Evolutionary conservation across 495 filamentous ascomycete genomes (phyloP), one percentile per base, ranked within the genome.

Genomic region (Neurospora pannonica): DNA sequence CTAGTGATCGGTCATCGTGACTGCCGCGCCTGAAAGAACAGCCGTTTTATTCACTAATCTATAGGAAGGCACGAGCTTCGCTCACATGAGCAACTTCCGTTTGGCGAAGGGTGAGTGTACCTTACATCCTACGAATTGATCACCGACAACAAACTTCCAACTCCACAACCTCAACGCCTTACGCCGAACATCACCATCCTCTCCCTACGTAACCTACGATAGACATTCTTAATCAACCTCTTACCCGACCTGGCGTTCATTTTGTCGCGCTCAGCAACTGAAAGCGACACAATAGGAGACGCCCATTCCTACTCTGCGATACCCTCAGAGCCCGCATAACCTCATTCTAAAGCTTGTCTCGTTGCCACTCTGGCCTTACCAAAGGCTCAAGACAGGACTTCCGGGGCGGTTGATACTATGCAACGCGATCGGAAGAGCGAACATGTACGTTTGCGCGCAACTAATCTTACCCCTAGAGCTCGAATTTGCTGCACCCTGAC

Each of bases 351-450:
- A 67, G 6, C 21, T 36, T 19, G 28, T 36, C 28, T 36, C 54
- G 15, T 67, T 34, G 2, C 28, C 54, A 6, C 21, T 67, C 28
- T 19, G 24, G 15, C 28, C 28, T 19, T 31, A 31, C 34, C 15
- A 67, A 19, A 67, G 54, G 54, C 54, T 17, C 54, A 34, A 34
- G 54, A 67, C 54, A 19, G 7, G 54, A 31, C 31, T 34, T 67
- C 7, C 28, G 54, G 13, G 6, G 5, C 28, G 54, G 15, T 67
- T 17, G 24, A 36, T 67, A 67, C 28, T 34, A 67, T 38, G 38
- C 72, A 70, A 42, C 39, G 74, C 31, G 75, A 78, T 70, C 42
- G 72, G n/a, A 73, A 76, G 17, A 78, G 72, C 38, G 74, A 78
- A 60, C 39, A 43, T 72, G 76, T 77, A 70, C 5, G 54, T 76